Conservation (phyloP, 208 protist species). For the Novymonas esmeraldas region DNA sequence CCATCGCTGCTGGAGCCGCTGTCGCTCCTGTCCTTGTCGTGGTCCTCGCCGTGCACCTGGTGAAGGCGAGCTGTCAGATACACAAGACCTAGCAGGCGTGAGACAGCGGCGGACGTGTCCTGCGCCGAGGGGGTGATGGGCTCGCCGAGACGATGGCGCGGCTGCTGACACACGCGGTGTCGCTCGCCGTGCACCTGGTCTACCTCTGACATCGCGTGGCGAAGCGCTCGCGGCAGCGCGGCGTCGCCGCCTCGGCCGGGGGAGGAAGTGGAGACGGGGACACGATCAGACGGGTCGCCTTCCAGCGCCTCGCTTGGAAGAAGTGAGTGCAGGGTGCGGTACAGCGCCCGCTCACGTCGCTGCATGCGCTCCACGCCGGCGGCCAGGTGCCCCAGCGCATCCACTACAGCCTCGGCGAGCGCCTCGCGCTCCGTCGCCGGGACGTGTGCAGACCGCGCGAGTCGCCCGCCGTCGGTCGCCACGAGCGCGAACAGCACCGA, state of each 20-base stretch:
- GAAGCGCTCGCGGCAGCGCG: neutral
- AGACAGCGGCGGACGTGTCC: slow-evolving; percentile 9
- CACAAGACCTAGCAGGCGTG: slow-evolving; percentile 10
- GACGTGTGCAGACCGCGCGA: neutral
- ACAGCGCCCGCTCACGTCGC: slow-evolving; percentile 1
- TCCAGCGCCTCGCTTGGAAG: slow-evolving; percentile 13
- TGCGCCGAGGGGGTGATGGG: slow-evolving; percentile 13
- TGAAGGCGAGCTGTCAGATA: slow-evolving; percentile 8
- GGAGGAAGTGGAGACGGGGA: neutral
- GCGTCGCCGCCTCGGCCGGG: neutral
- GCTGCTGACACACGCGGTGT: slow-evolving; percentile 4
- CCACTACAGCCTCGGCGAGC: slow-evolving; percentile 12
- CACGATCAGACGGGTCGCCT: neutral
- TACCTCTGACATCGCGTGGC: neutral
- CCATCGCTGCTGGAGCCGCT: no score
- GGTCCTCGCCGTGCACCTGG: slow-evolving; percentile 14
- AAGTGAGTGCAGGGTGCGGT: slow-evolving; percentile 1
- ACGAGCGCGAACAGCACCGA: slow-evolving; percentile 11
- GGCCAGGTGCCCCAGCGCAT: slow-evolving; percentile 15
- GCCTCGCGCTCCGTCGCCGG: slow-evolving; percentile 10
- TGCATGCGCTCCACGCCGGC: neutral
- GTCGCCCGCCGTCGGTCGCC: slow-evolving; percentile 1
- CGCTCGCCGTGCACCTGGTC: neutral
- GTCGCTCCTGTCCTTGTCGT: no score
- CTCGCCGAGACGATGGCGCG: slow-evolving; percentile 4